Evolutionary conservation across 805 yeast genomes (phyloP).

Genomic region (Teunomyces pallodes): DNA sequence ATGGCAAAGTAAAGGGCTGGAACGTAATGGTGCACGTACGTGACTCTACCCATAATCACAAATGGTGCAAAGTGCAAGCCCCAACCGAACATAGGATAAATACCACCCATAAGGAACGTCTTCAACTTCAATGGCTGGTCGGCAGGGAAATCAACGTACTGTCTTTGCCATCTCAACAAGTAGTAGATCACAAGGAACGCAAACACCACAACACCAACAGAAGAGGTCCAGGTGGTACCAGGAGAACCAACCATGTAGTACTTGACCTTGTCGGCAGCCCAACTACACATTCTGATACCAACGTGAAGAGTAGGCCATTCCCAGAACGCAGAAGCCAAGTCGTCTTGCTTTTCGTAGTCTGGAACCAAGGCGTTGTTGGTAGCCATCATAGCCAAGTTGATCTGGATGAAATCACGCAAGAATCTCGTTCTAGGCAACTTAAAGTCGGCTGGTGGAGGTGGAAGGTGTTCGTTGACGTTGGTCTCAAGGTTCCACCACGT

Average conservation of each 20-base stretch:
- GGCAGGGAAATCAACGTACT: slow-evolving; percentile 50
- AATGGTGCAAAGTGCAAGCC: slow-evolving; percentile 84
- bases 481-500: slow-evolving; percentile 88
- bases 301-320: slow-evolving; percentile 82
- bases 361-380: slow-evolving; percentile 81
- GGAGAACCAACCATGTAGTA: slow-evolving; percentile 73
- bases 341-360: slow-evolving; percentile 71
- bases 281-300: slow-evolving; percentile 75
- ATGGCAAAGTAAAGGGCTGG: slow-evolving; percentile 96
- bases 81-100: slow-evolving; percentile 91
- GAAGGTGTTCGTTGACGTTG: slow-evolving; percentile 58
- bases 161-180: slow-evolving; percentile 69
- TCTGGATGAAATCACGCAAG: slow-evolving; percentile 70
- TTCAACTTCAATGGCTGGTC: slow-evolving; percentile 44
- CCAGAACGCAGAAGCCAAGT: slow-evolving; percentile 73
- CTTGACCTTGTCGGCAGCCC: slow-evolving; percentile 58
- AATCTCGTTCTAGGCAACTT: slow-evolving; percentile 72
- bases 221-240: slow-evolving; percentile 66
- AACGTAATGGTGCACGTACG: slow-evolving; percentile 93
- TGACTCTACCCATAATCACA: slow-evolving; percentile 91
- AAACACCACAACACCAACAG: slow-evolving; percentile 56
- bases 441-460: slow-evolving; percentile 58
- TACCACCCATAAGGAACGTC: slow-evolving; percentile 65
- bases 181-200: slow-evolving; percentile 43
- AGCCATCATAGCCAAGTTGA: slow-evolving; percentile 85